Percentiles rank a stretch among this genome's conserved stretches.
Conservation (phyloP, 164 flowering plant genomes). For the Vitis rupestris region DNA sequence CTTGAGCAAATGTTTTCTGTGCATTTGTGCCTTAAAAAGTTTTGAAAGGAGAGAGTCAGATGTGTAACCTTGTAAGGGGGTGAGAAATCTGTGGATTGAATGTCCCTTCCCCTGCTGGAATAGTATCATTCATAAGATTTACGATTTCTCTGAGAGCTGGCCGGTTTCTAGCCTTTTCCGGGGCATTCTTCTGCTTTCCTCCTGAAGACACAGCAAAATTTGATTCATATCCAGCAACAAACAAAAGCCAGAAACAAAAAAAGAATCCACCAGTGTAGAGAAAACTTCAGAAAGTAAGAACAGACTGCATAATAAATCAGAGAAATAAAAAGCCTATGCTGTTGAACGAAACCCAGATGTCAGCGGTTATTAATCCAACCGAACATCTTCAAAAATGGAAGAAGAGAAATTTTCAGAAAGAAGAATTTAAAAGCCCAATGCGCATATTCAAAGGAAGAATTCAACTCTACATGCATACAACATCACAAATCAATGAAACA, state of each 20-base stretch:
- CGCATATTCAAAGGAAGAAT: no score
- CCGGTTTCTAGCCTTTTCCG: slow-evolving; percentile 32
- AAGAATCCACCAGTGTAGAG: not conserved
- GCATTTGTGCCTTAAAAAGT: no score
- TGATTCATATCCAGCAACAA: not conserved
- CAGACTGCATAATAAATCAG: no score
- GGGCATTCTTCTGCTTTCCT: slow-evolving; percentile 29
- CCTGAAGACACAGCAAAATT: slow-evolving; percentile 2
- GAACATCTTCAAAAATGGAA: not conserved
- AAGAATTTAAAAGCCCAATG: no score
- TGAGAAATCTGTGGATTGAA: slow-evolving; percentile 5
- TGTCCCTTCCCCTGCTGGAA: slow-evolving; percentile 27
- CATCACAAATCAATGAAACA: not conserved
- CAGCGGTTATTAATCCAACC: not conserved
- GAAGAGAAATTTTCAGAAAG: no score
- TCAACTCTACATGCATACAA: no score
- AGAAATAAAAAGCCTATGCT: no score
- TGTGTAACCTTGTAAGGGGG: slow-evolving; percentile 19
- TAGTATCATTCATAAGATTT: slow-evolving; percentile 22
- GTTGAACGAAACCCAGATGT: not conserved
- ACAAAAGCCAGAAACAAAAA: not conserved
- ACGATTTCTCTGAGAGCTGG: slow-evolving; percentile 47
- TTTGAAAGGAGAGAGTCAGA: not conserved
- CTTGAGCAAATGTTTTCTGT: not conserved
- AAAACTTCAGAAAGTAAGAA: no score